Percentiles rank a stretch among this genome's conserved stretches.
Conservation (phyloP, 306 rosid genomes). For the Dryas octopetala region DNA sequence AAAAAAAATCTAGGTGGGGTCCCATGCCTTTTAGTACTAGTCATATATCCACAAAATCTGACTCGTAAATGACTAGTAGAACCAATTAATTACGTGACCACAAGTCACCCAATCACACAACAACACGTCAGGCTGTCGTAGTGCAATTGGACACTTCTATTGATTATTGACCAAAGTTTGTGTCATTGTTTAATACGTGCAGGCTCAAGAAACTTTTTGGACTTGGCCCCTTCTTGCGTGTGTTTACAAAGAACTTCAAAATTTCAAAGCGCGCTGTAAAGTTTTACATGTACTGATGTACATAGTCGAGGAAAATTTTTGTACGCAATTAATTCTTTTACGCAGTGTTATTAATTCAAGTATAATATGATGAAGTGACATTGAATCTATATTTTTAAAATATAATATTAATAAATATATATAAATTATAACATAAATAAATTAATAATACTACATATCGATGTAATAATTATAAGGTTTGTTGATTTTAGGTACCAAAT, state of each 20-base stretch:
- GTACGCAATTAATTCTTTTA: too few relatives aligned
- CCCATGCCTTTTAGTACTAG: background rate
- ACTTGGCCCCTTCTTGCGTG: constrained; percentile 10
- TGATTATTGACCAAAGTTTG: background rate
- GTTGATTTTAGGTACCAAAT: too few relatives aligned
- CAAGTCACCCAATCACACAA: constrained; percentile 29
- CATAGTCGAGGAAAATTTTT: too few relatives aligned
- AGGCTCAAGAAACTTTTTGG: constrained; percentile 9
- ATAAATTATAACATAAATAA: too few relatives aligned
- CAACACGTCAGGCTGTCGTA: constrained; percentile 4
- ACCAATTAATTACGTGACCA: constrained; percentile 31
- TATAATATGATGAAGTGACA: too few relatives aligned
- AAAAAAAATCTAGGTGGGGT: too few relatives aligned
- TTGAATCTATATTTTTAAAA: too few relatives aligned
- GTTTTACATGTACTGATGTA: too few relatives aligned
- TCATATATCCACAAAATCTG: constrained; percentile 2
- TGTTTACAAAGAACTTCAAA: constrained; percentile 9
- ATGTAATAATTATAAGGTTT: too few relatives aligned
- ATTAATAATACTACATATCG: too few relatives aligned
- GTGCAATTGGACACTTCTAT: background rate
- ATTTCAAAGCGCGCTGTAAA: background rate
- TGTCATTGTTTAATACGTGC: constrained; percentile 17
- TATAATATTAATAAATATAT: too few relatives aligned
- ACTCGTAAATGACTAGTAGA: background rate
- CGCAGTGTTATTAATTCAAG: too few relatives aligned